Base-by-base conservation (phyloP, 2,329 filamentous ascomycete genomes). In the Botryotinia narcissicola region DNA sequence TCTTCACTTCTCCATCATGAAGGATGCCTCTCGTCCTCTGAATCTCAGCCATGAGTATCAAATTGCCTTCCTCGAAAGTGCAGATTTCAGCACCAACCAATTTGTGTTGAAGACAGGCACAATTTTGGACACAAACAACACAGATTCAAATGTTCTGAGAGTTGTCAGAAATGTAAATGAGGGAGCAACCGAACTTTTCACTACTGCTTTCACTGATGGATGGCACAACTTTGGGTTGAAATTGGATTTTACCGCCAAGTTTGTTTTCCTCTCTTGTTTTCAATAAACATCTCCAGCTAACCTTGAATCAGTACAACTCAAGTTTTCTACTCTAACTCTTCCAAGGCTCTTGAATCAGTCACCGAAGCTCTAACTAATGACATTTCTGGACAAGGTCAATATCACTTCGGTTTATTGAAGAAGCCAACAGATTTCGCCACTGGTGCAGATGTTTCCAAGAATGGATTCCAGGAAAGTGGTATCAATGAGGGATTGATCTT, bases 161-260 rank as follows among this genome's bases (percentile, higher is more conserved):
- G 71, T 69, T 16, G 32, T 73, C 14, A 42, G 72, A 40, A 73
- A 73, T 40, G 79, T 87, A 16, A 84, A 86, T 72, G 83, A 84
- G 70, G 85, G 85, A 76, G 83, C 85, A 75, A 86, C 85, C 78
- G 82, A 83, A 68, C 83, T 85, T n/a, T 81, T 91, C 9, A 90
- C 86, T 79, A 83, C 82, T 40, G 84, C 85, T 0, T 83, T 84
- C 3, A 89, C 90, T 48, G 83, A 80, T 22, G 82, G 84, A 32
- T 90, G 88, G 84, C 87, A 90, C 79, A 91, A 91, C 82, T 91
- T 90, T 83, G 89, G 85, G 14, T 72, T 90, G 46, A 86, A 84
- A 35, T 82, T 90, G 22, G 85, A 91, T 80, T 91, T 88, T 80
- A 82, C 82, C 68, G 82, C 85, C 72, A 86, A 88, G 87, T 89